Conservation (phyloP, 306 rosid genomes). For the Cucumis melo region DNA sequence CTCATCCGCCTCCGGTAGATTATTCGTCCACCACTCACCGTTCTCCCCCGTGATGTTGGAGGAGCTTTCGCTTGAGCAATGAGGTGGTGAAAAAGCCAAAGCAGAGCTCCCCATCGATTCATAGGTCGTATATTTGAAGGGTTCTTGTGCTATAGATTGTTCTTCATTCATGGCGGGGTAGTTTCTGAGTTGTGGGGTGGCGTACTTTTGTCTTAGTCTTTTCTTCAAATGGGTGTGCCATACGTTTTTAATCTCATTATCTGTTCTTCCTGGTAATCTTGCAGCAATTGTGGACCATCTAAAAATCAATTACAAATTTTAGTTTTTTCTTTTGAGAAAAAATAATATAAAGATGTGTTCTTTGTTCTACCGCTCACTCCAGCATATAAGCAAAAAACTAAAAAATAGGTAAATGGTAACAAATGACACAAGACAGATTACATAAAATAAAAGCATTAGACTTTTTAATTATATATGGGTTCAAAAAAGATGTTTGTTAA, state of each 20-base stretch:
- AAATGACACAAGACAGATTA: no score
- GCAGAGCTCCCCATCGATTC: neutral
- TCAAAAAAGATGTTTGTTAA: neutral
- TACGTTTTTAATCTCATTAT: slow-evolving; percentile 81
- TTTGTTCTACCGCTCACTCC: no score
- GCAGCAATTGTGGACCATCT: slow-evolving; percentile 95
- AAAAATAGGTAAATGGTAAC: neutral
- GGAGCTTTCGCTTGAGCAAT: slow-evolving; percentile 39
- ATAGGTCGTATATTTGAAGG: slow-evolving; percentile 1
- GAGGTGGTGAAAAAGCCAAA: slow-evolving; percentile 21
- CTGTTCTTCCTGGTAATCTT: slow-evolving; percentile 73
- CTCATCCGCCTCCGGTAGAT: slow-evolving; percentile 35
- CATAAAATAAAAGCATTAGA: neutral
- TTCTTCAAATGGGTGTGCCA: slow-evolving; percentile 94
- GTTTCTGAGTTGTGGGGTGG: slow-evolving; percentile 3
- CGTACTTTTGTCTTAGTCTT: slow-evolving; percentile 28
- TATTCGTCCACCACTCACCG: slow-evolving; percentile 11
- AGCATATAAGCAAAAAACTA: no score
- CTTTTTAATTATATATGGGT: neutral
- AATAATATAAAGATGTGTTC: no score
- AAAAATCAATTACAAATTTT: neutral
- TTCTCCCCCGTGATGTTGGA: slow-evolving; percentile 8
- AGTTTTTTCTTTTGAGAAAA: neutral
- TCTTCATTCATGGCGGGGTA: neutral
- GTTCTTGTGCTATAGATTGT: neutral